These are phyloP conservation scores for Mycena kentingensis DNA, from an alignment of 768 basidiomycete genomes.

Conservation along the genomic window DNA sequence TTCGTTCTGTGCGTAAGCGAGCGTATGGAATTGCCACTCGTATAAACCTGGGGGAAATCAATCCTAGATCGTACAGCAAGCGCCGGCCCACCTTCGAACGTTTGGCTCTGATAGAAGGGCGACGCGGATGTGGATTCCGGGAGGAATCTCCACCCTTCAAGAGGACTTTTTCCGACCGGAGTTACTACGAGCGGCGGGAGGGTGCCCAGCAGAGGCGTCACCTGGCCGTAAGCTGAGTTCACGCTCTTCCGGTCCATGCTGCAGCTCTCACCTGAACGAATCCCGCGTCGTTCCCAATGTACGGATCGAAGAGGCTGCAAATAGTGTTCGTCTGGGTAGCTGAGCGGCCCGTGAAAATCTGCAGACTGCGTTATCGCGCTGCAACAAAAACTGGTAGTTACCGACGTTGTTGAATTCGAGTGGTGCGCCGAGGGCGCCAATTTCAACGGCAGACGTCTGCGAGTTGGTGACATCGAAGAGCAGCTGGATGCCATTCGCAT, in stretches of 20 bases:
- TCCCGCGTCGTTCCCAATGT: constrained; percentile 58
- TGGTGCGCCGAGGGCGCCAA: constrained; percentile 54
- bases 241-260: too few relatives aligned
- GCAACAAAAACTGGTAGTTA: constrained; percentile 17
- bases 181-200: constrained; percentile 52
- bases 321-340: constrained; percentile 52
- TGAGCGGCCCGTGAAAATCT: constrained; percentile 59
- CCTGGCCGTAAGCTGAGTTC: too few relatives aligned
- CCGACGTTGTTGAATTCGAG: constrained; percentile 63
- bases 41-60: constrained; percentile 41
- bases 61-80: too few relatives aligned
- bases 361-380: not conserved
- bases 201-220: constrained; percentile 56
- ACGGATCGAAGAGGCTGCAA: constrained; percentile 59
- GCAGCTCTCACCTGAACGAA: too few relatives aligned
- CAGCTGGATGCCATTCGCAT: constrained; percentile 44
- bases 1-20: constrained; percentile 58
- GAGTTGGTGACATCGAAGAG: constrained; percentile 54
- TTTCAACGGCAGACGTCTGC: constrained; percentile 49
- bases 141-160: constrained; percentile 63
- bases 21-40: constrained; percentile 62
- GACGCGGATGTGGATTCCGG: constrained; percentile 47
- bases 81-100: constrained; percentile 52
- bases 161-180: constrained; percentile 47
- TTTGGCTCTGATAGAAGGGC: constrained; percentile 59